Evolutionary conservation across 495 filamentous ascomycete genomes (phyloP).

Genomic region (Hypomontagnella submonticulosa): DNA sequence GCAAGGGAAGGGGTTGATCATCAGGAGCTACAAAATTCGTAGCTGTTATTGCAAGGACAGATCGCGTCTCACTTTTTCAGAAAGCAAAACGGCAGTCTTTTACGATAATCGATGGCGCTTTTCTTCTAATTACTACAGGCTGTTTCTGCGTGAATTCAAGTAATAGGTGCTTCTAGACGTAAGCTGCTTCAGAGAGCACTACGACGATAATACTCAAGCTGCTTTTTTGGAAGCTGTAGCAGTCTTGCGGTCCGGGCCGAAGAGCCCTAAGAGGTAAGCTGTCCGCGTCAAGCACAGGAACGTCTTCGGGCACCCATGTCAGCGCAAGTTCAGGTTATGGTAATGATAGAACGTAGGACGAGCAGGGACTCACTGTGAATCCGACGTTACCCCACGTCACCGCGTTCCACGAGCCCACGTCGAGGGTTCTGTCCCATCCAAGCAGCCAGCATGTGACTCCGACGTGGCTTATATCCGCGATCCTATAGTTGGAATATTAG

Average conservation of each 20-base stretch:
- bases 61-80: too few relatives aligned
- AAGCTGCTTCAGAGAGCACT: neutral
- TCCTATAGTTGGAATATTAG: constrained; percentile 25
- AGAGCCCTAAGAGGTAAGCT: constrained; percentile 66
- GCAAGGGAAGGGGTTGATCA: too few relatives aligned
- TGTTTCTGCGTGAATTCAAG: neutral
- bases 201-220: constrained; percentile 11
- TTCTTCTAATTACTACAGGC: too few relatives aligned
- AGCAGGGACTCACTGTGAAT: constrained; percentile 59
- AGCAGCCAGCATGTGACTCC: constrained; percentile 68
- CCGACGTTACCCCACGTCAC: constrained; percentile 81
- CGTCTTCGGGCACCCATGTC: constrained; percentile 34
- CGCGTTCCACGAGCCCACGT: constrained; percentile 71
- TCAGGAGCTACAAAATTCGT: too few relatives aligned
- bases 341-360: constrained; percentile 1
- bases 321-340: neutral
- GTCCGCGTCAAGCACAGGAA: constrained; percentile 68
- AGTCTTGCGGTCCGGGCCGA: constrained; percentile 58
- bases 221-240: constrained; percentile 31
- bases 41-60: too few relatives aligned
- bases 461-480: constrained; percentile 78
- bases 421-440: constrained; percentile 63
- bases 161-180: neutral
- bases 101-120: too few relatives aligned
- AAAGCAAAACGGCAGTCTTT: too few relatives aligned